Conservation (phyloP, 805 yeast genomes). For the Cyberlindnera americana region DNA sequence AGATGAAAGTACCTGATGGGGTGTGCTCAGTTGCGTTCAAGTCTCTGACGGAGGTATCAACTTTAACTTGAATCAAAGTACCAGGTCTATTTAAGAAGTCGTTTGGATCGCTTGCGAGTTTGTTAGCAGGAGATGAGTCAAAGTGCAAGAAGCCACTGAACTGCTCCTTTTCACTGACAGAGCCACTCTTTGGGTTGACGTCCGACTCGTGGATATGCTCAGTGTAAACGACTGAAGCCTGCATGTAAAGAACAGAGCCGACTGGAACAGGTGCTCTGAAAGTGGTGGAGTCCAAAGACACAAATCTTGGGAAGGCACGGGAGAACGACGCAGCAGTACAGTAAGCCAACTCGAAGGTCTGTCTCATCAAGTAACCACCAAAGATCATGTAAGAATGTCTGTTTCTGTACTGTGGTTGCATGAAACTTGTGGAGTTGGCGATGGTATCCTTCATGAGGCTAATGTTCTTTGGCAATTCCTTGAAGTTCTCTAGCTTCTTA, state of each 20-base stretch:
- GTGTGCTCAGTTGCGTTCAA: slow-evolving; percentile 57
- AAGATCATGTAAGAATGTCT: slow-evolving; percentile 92
- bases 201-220: slow-evolving; percentile 59
- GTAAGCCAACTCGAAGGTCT: slow-evolving; percentile 90
- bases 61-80: slow-evolving; percentile 84
- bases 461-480: slow-evolving; percentile 45
- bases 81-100: slow-evolving; percentile 76
- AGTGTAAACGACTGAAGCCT: slow-evolving; percentile 81
- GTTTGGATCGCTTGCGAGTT: slow-evolving; percentile 42
- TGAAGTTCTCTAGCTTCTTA: slow-evolving; percentile 33
- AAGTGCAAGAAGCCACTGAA: slow-evolving; percentile 38
- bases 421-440: slow-evolving; percentile 73
- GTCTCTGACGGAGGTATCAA: slow-evolving; percentile 72
- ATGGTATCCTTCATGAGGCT: slow-evolving; percentile 69
- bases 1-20: slow-evolving; percentile 84
- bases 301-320: slow-evolving; percentile 81
- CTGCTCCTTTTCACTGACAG: slow-evolving; percentile 16
- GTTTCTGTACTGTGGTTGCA: slow-evolving; percentile 97
- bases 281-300: slow-evolving; percentile 85
- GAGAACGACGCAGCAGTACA: slow-evolving; percentile 90
- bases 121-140: slow-evolving; percentile 57
- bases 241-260: slow-evolving; percentile 81
- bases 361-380: slow-evolving; percentile 91
- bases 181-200: slow-evolving; percentile 9
- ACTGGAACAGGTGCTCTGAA: slow-evolving; percentile 95